Conservation (phyloP, 805 yeast genomes). For the Zygosaccharomyces kombuchaensis region DNA sequence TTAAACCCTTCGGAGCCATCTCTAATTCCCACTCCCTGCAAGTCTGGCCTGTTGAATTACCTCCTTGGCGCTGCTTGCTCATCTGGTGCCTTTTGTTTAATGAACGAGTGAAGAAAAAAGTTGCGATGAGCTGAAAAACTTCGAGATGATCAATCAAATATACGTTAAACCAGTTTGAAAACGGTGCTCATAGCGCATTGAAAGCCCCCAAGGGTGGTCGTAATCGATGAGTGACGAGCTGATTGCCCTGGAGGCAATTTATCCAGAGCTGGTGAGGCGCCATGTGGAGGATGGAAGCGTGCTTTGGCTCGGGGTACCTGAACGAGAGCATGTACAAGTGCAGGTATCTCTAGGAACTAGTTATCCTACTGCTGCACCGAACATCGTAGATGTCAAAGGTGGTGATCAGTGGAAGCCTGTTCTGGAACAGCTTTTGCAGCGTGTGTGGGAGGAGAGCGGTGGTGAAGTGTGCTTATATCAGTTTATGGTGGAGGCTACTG, state of each 20-base stretch:
- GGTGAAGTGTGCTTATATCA: conserved; percentile 79
- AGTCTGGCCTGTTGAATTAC: background rate
- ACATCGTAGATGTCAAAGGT: conserved; percentile 49
- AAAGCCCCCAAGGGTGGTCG: conserved; percentile 28
- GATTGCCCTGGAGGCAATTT: conserved; percentile 82
- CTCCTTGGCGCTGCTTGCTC: background rate
- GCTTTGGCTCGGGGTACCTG: conserved; percentile 50
- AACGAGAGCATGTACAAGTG: conserved; percentile 55
- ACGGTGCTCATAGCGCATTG: conserved; percentile 43
- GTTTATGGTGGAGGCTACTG: conserved; percentile 62
- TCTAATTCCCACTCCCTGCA: background rate
- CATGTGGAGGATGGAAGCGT: conserved; percentile 36
- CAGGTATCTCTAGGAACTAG: conserved; percentile 64
- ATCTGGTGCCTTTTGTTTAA: background rate
- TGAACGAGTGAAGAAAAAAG: background rate
- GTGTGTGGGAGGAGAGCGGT: conserved; percentile 42
- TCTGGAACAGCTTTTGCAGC: conserved; percentile 41
- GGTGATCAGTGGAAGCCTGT: conserved; percentile 28
- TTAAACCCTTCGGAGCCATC: background rate
- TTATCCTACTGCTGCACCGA: conserved; percentile 69
- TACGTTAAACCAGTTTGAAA: background rate
- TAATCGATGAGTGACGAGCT: conserved; percentile 47
- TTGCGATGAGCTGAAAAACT: conserved; percentile 4
- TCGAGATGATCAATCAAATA: conserved; percentile 1
- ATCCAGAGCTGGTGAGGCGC: conserved; percentile 54